Evolutionary conservation across 441 rosid species (phyloP).

Genomic region (Erodium texanum): DNA sequence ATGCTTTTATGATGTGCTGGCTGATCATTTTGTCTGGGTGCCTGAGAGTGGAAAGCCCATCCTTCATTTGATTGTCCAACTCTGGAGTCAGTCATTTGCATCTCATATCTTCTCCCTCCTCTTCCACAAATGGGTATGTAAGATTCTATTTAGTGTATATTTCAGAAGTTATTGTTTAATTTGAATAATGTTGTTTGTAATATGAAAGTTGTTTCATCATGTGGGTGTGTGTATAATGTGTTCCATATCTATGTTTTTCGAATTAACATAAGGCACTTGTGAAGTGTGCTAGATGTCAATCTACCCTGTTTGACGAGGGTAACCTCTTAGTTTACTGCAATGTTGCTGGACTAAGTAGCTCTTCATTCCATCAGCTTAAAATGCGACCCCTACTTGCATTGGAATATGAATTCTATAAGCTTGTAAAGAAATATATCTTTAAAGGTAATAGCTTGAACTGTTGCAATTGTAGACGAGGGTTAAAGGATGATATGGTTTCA

Average conservation of each 20-base stretch:
- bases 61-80: constrained; percentile 79
- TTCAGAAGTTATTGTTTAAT: not conserved
- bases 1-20: constrained; percentile 84
- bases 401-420: not conserved
- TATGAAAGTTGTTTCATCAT: constrained; percentile 3
- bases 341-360: not conserved
- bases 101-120: constrained; percentile 78
- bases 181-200: constrained; percentile 3
- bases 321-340: not conserved
- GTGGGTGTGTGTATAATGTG: not conserved
- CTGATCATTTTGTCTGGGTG: constrained; percentile 57
- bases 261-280: not conserved
- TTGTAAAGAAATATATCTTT: not conserved
- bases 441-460: not conserved
- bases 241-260: not conserved
- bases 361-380: not conserved
- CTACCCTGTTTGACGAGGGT: not conserved
- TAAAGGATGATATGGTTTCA: not conserved
- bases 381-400: not conserved
- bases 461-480: not conserved
- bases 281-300: not conserved
- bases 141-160: constrained; percentile 6
- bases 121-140: constrained; percentile 85
- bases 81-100: constrained; percentile 97
- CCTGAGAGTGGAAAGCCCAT: constrained; percentile 65